Evolutionary conservation across 768 basidiomycete species (phyloP), one percentile per base, ranked within the genome.

Genomic region (Suillus subaureus): DNA sequence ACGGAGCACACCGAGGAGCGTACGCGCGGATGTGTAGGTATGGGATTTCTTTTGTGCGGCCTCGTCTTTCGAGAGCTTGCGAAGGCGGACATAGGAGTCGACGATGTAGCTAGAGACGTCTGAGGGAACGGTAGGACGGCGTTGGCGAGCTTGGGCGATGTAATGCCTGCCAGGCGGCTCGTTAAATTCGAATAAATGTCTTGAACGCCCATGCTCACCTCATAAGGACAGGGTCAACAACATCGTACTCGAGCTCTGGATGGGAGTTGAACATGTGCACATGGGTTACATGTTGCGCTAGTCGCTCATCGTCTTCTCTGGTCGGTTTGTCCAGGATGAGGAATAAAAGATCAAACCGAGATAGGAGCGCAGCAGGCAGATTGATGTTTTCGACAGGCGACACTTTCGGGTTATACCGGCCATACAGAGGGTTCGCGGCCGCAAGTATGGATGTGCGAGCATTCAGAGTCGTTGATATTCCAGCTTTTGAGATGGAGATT

Each of bases 331-430:
- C 97, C 57, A 99, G 87, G 66, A 99, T 96, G 73, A 99, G 84
- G 84, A 99, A 99, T 66, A 99, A 80, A 64, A 99, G 82, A 75
- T 99, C 97, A 77, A 99, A 99, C 77, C 97, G 89, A 28, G 97
- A 99, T 56, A 99, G 80, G 33, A 99, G 83, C 0, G 97, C 97
- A 1, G 97, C 97, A 31, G 97, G 97, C 47, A 99, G 85, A 77
- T 99, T 99, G 85, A 99, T 98, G 76, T 99, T 99, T 74, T 99
- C 97, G 0, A 97, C 96, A 0, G 97, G 97, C 5, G 97, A 98
- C 18, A 98, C 86, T 78, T 97, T 98, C 11, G 96, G 89, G 77
- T 99, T 99, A 83, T 99, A 99, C 37, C 97, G 92, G 33, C 97
- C 97, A 71, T 97, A 99, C 0, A 99, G 82, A 42, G 97, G 97